Conservation (phyloP, 805 yeast species). For the Lipomyces mesembrius region DNA sequence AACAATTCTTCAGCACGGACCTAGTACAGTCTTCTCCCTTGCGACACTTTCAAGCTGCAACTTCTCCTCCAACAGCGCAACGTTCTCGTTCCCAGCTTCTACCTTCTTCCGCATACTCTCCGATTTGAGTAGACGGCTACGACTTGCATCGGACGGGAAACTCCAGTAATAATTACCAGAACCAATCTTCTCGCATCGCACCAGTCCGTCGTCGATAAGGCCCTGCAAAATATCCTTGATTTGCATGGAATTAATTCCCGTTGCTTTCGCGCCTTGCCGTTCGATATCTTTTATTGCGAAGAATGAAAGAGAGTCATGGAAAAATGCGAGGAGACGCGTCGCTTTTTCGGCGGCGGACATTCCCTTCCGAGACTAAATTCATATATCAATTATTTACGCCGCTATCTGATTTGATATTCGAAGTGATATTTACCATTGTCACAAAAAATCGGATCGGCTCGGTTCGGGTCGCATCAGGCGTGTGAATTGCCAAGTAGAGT, state of each 20-base stretch:
- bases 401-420: background rate
- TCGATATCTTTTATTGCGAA: slow-evolving; percentile 56
- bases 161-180: slow-evolving; percentile 47
- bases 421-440: background rate
- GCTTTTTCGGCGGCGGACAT: slow-evolving; percentile 36
- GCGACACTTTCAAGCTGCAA: slow-evolving; percentile 14
- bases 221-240: slow-evolving; percentile 56
- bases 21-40: slow-evolving; percentile 15
- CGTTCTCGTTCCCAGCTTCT: slow-evolving; percentile 12
- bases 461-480: background rate
- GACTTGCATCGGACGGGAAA: slow-evolving; percentile 35
- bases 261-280: slow-evolving; percentile 51
- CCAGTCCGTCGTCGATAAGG: slow-evolving; percentile 56
- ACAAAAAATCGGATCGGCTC: too few species aligned
- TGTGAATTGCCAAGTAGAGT: background rate
- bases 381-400: background rate
- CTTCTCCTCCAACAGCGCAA: slow-evolving; percentile 19
- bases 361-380: slow-evolving; percentile 35
- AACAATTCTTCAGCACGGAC: background rate
- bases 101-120: slow-evolving; percentile 23
- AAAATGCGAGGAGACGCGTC: slow-evolving; percentile 25
- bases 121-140: slow-evolving; percentile 27
- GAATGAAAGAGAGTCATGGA: slow-evolving; percentile 35
- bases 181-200: slow-evolving; percentile 62
- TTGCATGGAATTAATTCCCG: slow-evolving; percentile 59